These are phyloP conservation scores for Trichosporon sp. DNA, from an alignment of 1,284 basidiomycete species.

Conservation along the genomic window DNA sequence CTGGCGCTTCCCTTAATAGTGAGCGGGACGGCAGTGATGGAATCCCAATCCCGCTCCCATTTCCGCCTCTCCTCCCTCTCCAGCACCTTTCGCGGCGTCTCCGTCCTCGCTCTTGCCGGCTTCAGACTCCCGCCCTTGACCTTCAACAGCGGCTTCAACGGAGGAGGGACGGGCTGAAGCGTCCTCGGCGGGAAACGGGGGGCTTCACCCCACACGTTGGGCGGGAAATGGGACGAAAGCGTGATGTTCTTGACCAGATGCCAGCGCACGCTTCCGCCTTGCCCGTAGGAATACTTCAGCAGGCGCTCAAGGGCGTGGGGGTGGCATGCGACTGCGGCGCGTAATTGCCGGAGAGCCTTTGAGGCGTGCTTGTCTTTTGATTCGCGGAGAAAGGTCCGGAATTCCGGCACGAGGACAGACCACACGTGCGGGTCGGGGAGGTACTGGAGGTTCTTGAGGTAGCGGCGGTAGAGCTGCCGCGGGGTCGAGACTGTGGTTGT, in stretches of 20 bases:
- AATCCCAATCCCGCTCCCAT: slow-evolving; percentile 22
- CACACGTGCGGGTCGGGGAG: slow-evolving; percentile 52
- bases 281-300: slow-evolving; percentile 18
- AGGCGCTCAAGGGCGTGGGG: slow-evolving; percentile 46
- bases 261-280: slow-evolving; percentile 19
- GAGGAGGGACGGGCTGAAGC: slow-evolving; percentile 23
- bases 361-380: neutral
- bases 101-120: slow-evolving; percentile 2
- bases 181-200: slow-evolving; percentile 24
- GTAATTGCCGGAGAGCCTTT: slow-evolving; percentile 38
- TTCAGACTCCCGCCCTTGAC: neutral
- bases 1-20: slow-evolving; percentile 24
- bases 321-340: slow-evolving; percentile 47
- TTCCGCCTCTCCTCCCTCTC: slow-evolving; percentile 6
- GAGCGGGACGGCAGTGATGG: slow-evolving; percentile 35
- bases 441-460: slow-evolving; percentile 41
- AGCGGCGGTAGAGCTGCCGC: slow-evolving; percentile 37
- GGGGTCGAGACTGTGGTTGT: neutral
- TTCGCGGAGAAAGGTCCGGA: slow-evolving; percentile 23
- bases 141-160: slow-evolving; percentile 15
- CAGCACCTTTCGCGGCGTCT: neutral
- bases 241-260: slow-evolving; percentile 36
- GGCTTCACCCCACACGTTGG: slow-evolving; percentile 16
- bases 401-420: slow-evolving; percentile 36
- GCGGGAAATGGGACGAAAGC: neutral